Evolutionary conservation across 2,329 filamentous ascomycete genomes (phyloP).

Genomic region (Penicillium sp.): DNA sequence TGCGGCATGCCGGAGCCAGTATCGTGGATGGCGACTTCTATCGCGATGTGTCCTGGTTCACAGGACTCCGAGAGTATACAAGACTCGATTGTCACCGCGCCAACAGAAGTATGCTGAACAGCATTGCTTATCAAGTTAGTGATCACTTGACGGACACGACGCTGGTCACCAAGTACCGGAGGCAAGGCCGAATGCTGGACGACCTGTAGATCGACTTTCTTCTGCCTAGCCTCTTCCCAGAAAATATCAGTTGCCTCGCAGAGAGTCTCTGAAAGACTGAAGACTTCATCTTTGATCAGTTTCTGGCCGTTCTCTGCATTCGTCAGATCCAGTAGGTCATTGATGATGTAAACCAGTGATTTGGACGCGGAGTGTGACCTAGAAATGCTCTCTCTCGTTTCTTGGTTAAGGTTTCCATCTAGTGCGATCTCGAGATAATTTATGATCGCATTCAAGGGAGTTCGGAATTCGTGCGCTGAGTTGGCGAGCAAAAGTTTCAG

Average conservation of each 20-base stretch:
- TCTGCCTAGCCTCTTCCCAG: slow-evolving; percentile 73
- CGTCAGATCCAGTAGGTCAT: slow-evolving; percentile 83
- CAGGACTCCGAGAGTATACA: slow-evolving; percentile 57
- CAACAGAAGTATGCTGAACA: slow-evolving; percentile 73
- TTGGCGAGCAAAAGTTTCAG: slow-evolving; percentile 80
- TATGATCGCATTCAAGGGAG: slow-evolving; percentile 90
- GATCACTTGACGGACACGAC: slow-evolving; percentile 78
- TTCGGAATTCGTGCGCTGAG: slow-evolving; percentile 87
- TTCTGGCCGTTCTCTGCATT: slow-evolving; percentile 81
- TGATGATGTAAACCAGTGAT: slow-evolving; percentile 89
- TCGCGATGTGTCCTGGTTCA: slow-evolving; percentile 58
- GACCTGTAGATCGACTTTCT: slow-evolving; percentile 72
- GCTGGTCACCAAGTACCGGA: slow-evolving; percentile 75
- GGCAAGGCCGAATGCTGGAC: slow-evolving; percentile 71
- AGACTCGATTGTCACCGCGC: slow-evolving; percentile 72
- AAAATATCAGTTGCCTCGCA: slow-evolving; percentile 77
- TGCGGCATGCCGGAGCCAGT: slow-evolving; percentile 69
- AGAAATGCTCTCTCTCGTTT: slow-evolving; percentile 80
- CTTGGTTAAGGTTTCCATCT: slow-evolving; percentile 75
- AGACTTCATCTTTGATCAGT: slow-evolving; percentile 77
- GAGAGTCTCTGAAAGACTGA: slow-evolving; percentile 72
- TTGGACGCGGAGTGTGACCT: slow-evolving; percentile 89
- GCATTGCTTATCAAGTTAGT: slow-evolving; percentile 86
- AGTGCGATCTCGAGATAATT: slow-evolving; percentile 90
- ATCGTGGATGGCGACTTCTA: slow-evolving; percentile 77